Evolutionary conservation across 805 yeast genomes (phyloP).

Genomic region (Pichia manshurica): DNA sequence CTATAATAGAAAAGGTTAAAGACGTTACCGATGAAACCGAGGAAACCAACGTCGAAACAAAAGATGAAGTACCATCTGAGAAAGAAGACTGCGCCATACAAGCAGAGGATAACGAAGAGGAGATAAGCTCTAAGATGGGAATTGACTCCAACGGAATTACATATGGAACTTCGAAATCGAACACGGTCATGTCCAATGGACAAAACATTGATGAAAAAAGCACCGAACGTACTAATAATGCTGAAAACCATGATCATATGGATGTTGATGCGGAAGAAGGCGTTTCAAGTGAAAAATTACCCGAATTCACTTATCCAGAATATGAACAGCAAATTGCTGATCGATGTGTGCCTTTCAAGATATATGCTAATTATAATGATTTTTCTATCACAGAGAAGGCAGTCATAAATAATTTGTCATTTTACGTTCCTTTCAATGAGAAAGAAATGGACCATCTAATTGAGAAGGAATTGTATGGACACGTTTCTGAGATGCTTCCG

Average conservation of each 20-base stretch:
- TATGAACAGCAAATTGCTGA: constrained; percentile 10
- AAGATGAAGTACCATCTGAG: neutral
- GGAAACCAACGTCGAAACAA: neutral
- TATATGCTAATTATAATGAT: constrained; percentile 37
- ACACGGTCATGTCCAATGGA: constrained; percentile 6
- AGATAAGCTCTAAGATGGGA: neutral
- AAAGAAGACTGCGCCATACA: neutral
- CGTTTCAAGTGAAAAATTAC: constrained; percentile 18
- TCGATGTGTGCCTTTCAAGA: constrained; percentile 39
- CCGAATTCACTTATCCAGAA: constrained; percentile 29
- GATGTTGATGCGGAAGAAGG: neutral
- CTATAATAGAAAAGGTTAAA: too few relatives aligned
- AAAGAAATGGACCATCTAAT: constrained; percentile 26
- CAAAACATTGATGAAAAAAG: neutral
- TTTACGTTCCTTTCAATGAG: constrained; percentile 43
- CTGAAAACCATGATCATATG: neutral
- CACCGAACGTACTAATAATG: neutral
- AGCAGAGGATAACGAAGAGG: too few relatives aligned
- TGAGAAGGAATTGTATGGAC: constrained; percentile 34
- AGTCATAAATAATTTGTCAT: constrained; percentile 42
- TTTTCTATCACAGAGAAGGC: constrained; percentile 43
- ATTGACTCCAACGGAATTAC: constrained; percentile 12
- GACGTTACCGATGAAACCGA: constrained; percentile 3
- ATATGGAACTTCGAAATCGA: neutral
- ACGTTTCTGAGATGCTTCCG: constrained; percentile 60